Conservation (phyloP, 305 asterid genomes). For the Fraxinus sp. region DNA sequence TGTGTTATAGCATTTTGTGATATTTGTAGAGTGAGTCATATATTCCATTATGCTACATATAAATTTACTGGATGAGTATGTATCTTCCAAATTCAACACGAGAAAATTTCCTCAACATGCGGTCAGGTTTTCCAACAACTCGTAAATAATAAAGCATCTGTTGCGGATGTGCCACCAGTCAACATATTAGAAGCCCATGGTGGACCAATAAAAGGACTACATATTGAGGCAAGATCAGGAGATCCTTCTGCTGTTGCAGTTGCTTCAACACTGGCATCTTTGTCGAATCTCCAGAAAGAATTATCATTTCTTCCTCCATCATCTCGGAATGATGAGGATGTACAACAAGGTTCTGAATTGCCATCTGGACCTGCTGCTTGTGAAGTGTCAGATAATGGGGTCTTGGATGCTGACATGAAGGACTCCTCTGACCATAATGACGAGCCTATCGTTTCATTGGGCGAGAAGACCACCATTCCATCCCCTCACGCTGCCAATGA, state of each 20-base stretch:
- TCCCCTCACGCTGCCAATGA: constrained; percentile 46
- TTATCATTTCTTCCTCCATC: constrained; percentile 62
- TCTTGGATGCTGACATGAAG: constrained; percentile 55
- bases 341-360: constrained; percentile 47
- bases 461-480: constrained; percentile 44
- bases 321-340: constrained; percentile 50
- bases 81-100: constrained; percentile 4
- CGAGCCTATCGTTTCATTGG: constrained; percentile 36
- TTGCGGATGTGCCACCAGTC: constrained; percentile 47
- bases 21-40: constrained; percentile 3
- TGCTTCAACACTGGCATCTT: constrained; percentile 71
- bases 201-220: constrained; percentile 66
- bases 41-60: constrained; percentile 13
- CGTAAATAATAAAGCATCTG: constrained; percentile 39
- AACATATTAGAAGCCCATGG: constrained; percentile 68
- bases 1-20: not conserved
- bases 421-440: constrained; percentile 52
- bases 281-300: constrained; percentile 57
- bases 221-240: constrained; percentile 68
- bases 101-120: constrained; percentile 49
- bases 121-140: constrained; percentile 77
- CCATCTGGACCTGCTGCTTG: constrained; percentile 61
- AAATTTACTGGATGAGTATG: not conserved
- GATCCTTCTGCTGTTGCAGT: constrained; percentile 76
- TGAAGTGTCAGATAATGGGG: constrained; percentile 53